phyloP scores from a whole-genome alignment of 1,139 yeast genomes.

The Pichiaceae sp. region DNA sequence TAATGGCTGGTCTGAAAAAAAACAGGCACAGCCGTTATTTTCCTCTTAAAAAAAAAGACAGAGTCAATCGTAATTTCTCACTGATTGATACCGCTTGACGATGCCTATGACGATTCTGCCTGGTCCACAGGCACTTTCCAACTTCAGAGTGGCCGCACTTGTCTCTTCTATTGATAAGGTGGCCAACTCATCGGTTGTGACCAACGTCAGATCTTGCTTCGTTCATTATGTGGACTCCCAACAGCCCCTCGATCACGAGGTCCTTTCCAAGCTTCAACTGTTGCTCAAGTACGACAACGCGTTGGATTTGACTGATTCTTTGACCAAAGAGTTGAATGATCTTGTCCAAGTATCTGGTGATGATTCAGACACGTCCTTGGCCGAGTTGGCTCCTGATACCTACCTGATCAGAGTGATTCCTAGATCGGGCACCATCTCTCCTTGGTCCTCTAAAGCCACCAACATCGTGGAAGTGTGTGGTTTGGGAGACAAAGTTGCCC shows the following conservation, averaged over 20 bases:
- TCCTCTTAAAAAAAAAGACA: no score
- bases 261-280: slow-evolving; percentile 44
- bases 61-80: no score
- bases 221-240: slow-evolving; percentile 74
- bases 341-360: slow-evolving; percentile 25
- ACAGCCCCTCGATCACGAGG: slow-evolving; percentile 28
- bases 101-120: slow-evolving; percentile 53
- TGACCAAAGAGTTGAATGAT: slow-evolving; percentile 39
- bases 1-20: no score
- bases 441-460: slow-evolving; percentile 99
- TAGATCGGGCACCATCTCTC: slow-evolving; percentile 92
- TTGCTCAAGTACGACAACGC: slow-evolving; percentile 72
- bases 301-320: slow-evolving; percentile 44
- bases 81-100: no score
- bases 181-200: slow-evolving; percentile 57
- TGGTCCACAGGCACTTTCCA: slow-evolving; percentile 88
- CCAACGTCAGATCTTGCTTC: slow-evolving; percentile 63
- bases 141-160: slow-evolving; percentile 71
- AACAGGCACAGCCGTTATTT: no score
- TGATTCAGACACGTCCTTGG: slow-evolving; percentile 17
- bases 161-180: slow-evolving; percentile 64
- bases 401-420: slow-evolving; percentile 75
- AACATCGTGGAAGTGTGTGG: slow-evolving; percentile 90
- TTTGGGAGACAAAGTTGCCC: slow-evolving; percentile 54
- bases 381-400: slow-evolving; percentile 34